Conservation (phyloP, 345 rosid genomes). For the Acer saccharum region DNA sequence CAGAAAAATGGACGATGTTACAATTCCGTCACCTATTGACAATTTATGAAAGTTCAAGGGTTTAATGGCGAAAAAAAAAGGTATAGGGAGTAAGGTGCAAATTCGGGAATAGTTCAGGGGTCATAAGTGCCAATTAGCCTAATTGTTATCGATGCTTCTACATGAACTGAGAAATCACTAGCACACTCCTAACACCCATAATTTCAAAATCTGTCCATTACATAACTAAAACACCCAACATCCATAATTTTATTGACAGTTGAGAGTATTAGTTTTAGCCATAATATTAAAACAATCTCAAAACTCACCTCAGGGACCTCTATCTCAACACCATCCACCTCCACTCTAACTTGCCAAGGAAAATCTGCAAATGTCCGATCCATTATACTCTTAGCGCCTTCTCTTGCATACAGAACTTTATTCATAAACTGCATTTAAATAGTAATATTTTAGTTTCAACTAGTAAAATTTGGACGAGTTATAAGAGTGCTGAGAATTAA, state of each 20-base stretch:
- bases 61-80: no score
- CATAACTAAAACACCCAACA: neutral
- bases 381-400: slow-evolving; percentile 93
- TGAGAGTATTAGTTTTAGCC: neutral
- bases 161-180: neutral
- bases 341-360: slow-evolving; percentile 84
- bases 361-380: slow-evolving; percentile 86
- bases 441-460: slow-evolving; percentile 25
- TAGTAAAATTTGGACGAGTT: neutral
- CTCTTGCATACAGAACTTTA: slow-evolving; percentile 88
- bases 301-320: slow-evolving; percentile 87
- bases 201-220: neutral
- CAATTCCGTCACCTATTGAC: no score
- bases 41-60: no score
- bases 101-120: no score
- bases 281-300: neutral
- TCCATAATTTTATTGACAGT: neutral
- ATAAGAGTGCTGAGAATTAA: slow-evolving; percentile 6
- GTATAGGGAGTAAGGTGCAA: no score
- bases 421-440: slow-evolving; percentile 77
- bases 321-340: slow-evolving; percentile 81
- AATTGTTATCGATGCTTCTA: neutral
- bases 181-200: neutral
- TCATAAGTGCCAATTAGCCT: neutral
- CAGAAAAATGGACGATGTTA: no score